Percentiles rank a stretch among this genome's conserved stretches.
phyloP scores from a whole-genome alignment of 768 basidiomycete species.

The Chalciporus chontae region DNA sequence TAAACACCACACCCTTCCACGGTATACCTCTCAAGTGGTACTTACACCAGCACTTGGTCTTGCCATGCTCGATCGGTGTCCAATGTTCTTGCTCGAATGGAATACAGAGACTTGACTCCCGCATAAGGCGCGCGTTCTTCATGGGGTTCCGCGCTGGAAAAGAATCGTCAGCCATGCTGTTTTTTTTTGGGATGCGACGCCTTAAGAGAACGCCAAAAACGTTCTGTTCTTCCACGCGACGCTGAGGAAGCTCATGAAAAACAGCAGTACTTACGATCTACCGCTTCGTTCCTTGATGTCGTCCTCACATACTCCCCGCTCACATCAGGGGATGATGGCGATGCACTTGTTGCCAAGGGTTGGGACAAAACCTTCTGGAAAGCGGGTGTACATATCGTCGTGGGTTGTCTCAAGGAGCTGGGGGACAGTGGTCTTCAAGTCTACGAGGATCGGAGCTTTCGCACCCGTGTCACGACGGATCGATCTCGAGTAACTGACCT shows the following conservation, averaged over 20 bases:
- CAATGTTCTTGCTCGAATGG: no score
- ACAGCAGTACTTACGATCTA: slow-evolving; percentile 52
- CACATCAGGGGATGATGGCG: slow-evolving; percentile 94
- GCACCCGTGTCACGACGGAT: slow-evolving; percentile 75
- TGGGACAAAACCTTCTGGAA: slow-evolving; percentile 88
- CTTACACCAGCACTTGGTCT: no score
- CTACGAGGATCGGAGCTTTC: slow-evolving; percentile 53
- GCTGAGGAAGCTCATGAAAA: neutral
- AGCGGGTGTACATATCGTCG: slow-evolving; percentile 83
- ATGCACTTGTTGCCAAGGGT: slow-evolving; percentile 85
- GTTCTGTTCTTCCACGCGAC: no score
- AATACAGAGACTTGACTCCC: no score
- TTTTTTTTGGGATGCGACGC: no score
- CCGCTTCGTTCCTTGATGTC: slow-evolving; percentile 96
- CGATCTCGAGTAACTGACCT: slow-evolving; percentile 41
- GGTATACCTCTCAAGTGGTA: no score
- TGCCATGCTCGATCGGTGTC: no score
- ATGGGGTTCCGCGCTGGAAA: no score
- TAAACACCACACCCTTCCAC: no score
- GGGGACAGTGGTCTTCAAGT: slow-evolving; percentile 49
- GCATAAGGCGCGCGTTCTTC: no score
- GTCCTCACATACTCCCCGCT: slow-evolving; percentile 89
- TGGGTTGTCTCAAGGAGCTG: slow-evolving; percentile 83
- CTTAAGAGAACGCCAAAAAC: no score
- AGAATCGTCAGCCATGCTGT: no score